phyloP scores from a whole-genome alignment of 768 basidiomycete species.

The Myochromella boudieri region DNA sequence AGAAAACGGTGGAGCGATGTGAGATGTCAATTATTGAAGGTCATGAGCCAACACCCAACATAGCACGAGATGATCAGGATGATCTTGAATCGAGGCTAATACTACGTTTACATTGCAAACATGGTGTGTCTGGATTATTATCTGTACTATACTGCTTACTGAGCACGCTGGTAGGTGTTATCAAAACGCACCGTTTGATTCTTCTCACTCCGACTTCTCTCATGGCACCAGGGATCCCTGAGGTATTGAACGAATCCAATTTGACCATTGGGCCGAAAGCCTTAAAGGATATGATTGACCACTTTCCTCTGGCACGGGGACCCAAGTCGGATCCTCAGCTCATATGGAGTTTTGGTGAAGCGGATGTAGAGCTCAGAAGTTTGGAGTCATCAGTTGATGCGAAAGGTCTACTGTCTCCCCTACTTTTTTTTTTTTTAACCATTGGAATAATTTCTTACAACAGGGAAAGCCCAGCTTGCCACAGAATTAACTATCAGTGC shows the following conservation, averaged over 20 bases:
- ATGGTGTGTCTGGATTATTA: conserved; percentile 46
- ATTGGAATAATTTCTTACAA: background rate
- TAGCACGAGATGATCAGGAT: conserved; percentile 50
- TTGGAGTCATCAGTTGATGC: conserved; percentile 63
- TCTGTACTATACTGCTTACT: background rate
- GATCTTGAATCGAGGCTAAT: conserved; percentile 71
- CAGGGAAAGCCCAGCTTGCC: conserved; percentile 63
- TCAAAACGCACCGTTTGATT: conserved; percentile 78
- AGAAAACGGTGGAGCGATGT: conserved; percentile 76
- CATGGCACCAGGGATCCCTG: conserved; percentile 66
- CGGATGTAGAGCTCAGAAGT: conserved; percentile 69
- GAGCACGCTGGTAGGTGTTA: conserved; percentile 52
- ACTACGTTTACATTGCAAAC: conserved; percentile 78
- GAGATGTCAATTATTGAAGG: conserved; percentile 70
- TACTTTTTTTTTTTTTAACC: background rate
- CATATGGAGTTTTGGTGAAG: conserved; percentile 74
- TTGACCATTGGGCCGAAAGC: conserved; percentile 72
- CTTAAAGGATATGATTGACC: conserved; percentile 77
- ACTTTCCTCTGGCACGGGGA: conserved; percentile 68
- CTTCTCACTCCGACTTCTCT: conserved; percentile 58
- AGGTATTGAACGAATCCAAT: conserved; percentile 56
- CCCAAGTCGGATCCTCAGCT: conserved; percentile 74
- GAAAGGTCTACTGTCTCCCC: conserved; percentile 44
- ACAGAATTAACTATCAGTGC: conserved; percentile 77
- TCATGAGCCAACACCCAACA: conserved; percentile 20